A percentile compares a stretch with the other conserved stretches of the same genome.
Conservation (phyloP, 306 rosid genomes). For the Morella rubra region DNA sequence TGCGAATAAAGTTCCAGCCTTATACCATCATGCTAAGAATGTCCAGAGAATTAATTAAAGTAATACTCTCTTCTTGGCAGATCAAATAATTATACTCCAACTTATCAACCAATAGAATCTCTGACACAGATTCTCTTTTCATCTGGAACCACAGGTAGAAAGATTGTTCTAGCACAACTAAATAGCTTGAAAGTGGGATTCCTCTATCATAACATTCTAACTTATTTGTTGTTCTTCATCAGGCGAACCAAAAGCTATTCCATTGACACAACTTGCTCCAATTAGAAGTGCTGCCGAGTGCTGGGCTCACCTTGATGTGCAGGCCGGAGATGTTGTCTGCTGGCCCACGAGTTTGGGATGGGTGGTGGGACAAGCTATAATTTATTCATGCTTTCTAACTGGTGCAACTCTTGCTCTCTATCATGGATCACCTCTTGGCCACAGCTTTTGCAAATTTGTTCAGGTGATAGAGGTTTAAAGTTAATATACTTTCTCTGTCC, state of each 20-base stretch:
- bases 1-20: not conserved
- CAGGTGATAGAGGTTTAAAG: conserved; percentile 47
- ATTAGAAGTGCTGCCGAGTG: conserved; percentile 71
- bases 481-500: not conserved
- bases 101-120: conserved; percentile 60
- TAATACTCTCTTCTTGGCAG: conserved; percentile 43
- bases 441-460: conserved; percentile 85
- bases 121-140: conserved; percentile 84
- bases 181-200: not conserved
- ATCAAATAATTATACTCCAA: conserved; percentile 49
- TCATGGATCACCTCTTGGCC: conserved; percentile 93
- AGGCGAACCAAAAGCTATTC: conserved; percentile 97
- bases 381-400: conserved; percentile 67
- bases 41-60: not conserved
- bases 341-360: conserved; percentile 97
- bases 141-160: conserved; percentile 92
- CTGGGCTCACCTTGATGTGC: conserved; percentile 65
- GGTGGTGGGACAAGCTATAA: conserved; percentile 77
- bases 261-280: conserved; percentile 92
- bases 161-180: conserved; percentile 9
- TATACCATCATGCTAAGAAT: not conserved
- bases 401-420: conserved; percentile 90
- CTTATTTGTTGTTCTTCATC: conserved; percentile 22
- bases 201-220: conserved; percentile 17
- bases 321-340: conserved; percentile 66